Conservation (phyloP, 1,284 basidiomycete genomes). For the Leccinum pachyderme region DNA sequence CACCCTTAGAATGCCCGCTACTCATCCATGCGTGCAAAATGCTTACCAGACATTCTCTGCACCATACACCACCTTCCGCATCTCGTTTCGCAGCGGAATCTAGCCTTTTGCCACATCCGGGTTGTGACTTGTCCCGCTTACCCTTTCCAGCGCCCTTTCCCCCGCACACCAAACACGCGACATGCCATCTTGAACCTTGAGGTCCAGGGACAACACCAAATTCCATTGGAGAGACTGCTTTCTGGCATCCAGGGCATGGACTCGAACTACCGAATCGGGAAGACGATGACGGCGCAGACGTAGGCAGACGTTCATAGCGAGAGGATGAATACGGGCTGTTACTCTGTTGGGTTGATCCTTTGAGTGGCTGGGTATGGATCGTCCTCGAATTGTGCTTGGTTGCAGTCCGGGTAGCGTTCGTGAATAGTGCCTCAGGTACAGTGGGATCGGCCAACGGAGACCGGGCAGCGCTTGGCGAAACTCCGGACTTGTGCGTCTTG, state of each 20-base stretch:
- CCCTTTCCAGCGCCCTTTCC: constrained; percentile 50
- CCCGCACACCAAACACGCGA: constrained; percentile 72
- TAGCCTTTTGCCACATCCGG: constrained; percentile 77
- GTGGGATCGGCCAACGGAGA: constrained; percentile 21
- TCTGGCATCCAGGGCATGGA: constrained; percentile 69
- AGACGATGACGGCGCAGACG: constrained; percentile 41
- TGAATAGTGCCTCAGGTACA: constrained; percentile 19
- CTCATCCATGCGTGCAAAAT: constrained; percentile 2
- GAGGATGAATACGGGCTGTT: constrained; percentile 36
- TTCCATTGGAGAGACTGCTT: constrained; percentile 76
- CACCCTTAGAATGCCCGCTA: constrained; percentile 11
- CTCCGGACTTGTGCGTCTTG: constrained; percentile 39
- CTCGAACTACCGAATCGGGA: constrained; percentile 66
- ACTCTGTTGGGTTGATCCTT: constrained; percentile 12
- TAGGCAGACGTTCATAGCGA: constrained; percentile 47
- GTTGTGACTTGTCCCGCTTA: constrained; percentile 52
- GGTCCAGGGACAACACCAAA: constrained; percentile 79
- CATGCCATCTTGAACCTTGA: constrained; percentile 75
- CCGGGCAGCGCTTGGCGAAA: constrained; percentile 22
- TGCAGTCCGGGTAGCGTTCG: constrained; percentile 26
- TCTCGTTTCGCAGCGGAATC: constrained; percentile 80
- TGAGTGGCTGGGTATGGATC: constrained; percentile 9
- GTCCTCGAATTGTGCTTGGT: constrained; percentile 22
- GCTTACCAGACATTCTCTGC: constrained; percentile 75
- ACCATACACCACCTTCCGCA: constrained; percentile 71